Evolutionary conservation across 225 moss, liverwort and hornwort species (phyloP).

Genomic region (Sphagnum contortum): DNA sequence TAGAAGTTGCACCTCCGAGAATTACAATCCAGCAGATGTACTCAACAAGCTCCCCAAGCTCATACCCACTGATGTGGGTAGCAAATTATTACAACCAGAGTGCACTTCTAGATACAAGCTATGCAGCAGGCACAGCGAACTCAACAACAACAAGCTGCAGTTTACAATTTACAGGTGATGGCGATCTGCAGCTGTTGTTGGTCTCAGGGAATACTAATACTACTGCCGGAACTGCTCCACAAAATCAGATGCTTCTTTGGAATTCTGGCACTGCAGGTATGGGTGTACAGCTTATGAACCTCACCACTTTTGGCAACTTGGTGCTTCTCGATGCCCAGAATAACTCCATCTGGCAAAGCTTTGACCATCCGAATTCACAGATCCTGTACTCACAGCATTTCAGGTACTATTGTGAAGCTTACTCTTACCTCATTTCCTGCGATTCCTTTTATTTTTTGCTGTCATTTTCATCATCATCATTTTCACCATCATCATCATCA

Average conservation of each 20-base stretch:
- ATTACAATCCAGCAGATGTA: background rate
- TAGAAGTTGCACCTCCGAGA: background rate
- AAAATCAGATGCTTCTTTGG: constrained; percentile 2
- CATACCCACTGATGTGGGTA: background rate
- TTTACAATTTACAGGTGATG: background rate
- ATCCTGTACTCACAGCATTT: background rate
- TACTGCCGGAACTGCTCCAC: background rate
- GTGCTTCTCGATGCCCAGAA: constrained; percentile 2
- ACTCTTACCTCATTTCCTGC: too few species aligned
- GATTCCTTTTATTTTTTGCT: too few species aligned
- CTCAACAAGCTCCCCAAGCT: background rate
- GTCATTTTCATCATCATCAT: too few species aligned
- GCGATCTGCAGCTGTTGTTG: constrained; percentile 3
- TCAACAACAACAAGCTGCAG: background rate
- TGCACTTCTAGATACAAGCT: background rate
- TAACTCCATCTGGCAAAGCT: constrained; percentile 1
- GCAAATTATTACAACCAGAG: constrained; percentile 3
- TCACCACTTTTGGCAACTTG: constrained; percentile 3
- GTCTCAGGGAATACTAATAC: too few species aligned
- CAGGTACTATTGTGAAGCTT: constrained; percentile 1
- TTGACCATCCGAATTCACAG: background rate
- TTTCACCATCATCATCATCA: too few species aligned
- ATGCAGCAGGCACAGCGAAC: background rate
- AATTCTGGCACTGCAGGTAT: background rate
- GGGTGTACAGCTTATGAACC: constrained; percentile 1